Base-by-base conservation (phyloP, 345 rosid genomes). In the Aquilaria yunnanensis region DNA sequence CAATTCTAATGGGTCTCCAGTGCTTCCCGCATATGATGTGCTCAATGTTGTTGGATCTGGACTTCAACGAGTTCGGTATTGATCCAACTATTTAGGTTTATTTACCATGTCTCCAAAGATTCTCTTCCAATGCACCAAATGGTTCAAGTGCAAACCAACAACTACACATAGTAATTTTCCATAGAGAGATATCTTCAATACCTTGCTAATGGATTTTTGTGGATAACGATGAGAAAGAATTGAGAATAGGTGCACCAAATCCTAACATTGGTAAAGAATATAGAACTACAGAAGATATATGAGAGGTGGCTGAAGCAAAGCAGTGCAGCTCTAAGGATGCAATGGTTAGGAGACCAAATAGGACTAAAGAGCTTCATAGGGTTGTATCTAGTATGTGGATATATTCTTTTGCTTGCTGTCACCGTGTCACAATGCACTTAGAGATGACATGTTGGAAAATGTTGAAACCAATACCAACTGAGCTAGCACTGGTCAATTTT, bases 171-270 rank as follows among this genome's bases (percentile, higher is more conserved):
- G 77, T 93, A 64, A 82, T 82, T 14, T 93, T 96, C 96, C 96
- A 97, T 51, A 83, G 98, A 63, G 94, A 90, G 67, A 74, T 76
- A 49, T 71, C 62, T 10, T 76, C 78, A 69, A 80, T 5, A 61
- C 98, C 97, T 7, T 93, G 88, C 56, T 97, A 97, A 65, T 87
- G 97, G 97, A 82, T 80, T 58, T 74, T 89, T 71, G 88, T 96
- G 50, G 75, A 71, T 49, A 48, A 70, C 13, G 46, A 69, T 14
- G 87, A 77, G 66, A 82, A 76, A 37, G 94, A 91, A 9, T 61
- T 93, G 72, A 81, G 83, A 74, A 81, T 93, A 70, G 90, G 80
- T 63, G 82, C 89, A 57, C 98, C 98, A n/a, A 54, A 74, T 43
- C 80, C 61, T 93, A 62, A 80, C 79, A 67, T 96, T 93, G 30